These are phyloP conservation scores for Ophiocordyceps australis DNA, from an alignment of 2,329 filamentous ascomycete species.

Conservation along the genomic window DNA sequence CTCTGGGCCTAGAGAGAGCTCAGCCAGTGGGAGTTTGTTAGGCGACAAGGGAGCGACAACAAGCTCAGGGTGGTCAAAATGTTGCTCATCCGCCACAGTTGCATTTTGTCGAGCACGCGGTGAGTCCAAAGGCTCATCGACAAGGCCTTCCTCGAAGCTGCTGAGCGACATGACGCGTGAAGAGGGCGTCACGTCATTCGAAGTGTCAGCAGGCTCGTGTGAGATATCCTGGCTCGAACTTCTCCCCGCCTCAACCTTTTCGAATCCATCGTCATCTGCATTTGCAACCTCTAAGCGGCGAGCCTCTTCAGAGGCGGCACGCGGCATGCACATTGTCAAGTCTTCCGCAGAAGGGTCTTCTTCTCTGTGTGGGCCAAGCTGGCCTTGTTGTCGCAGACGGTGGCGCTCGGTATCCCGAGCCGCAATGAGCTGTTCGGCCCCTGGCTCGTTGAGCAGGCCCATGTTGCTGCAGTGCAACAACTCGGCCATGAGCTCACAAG, in stretches of 20 bases:
- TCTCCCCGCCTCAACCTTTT: conserved; percentile 58
- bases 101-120: conserved; percentile 43
- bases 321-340: conserved; percentile 37
- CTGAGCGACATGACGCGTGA: conserved; percentile 10
- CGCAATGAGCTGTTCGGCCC: conserved; percentile 73
- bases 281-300: conserved; percentile 65
- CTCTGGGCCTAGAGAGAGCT: too few relatives aligned
- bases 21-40: conserved; percentile 13
- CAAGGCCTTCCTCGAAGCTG: conserved; percentile 55
- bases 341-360: conserved; percentile 32
- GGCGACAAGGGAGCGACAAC: conserved; percentile 41
- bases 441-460: conserved; percentile 81
- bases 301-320: conserved; percentile 36
- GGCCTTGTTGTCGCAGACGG: conserved; percentile 58
- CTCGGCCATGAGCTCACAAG: conserved; percentile 96
- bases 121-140: conserved; percentile 60
- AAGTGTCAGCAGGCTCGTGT: conserved; percentile 46
- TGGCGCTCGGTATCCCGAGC: conserved; percentile 69
- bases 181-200: conserved; percentile 29
- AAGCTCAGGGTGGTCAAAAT: conserved; percentile 36
- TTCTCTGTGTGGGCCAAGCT: conserved; percentile 29
- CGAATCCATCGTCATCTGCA: conserved; percentile 76
- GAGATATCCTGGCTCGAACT: conserved; percentile 58
- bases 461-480: conserved; percentile 96
- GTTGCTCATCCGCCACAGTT: conserved; percentile 30